Evolutionary conservation across 2,329 filamentous ascomycete genomes (phyloP).

Genomic region (Endocalyx cinctus): DNA sequence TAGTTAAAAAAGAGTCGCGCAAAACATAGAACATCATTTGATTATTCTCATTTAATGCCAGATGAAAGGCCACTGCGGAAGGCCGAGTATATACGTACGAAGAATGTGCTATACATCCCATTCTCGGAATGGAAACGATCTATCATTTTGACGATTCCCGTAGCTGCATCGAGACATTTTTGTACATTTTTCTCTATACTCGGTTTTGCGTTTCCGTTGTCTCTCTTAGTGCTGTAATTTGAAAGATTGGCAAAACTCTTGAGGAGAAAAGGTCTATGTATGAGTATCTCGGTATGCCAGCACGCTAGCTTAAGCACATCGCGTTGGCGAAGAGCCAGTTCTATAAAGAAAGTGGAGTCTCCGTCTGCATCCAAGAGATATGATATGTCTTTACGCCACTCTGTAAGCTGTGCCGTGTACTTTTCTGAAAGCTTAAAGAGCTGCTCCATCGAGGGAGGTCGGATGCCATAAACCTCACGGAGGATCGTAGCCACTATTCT

Average conservation of each 20-base stretch:
- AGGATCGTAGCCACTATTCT: constrained; percentile 32
- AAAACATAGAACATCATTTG: no score
- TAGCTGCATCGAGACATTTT: constrained; percentile 21
- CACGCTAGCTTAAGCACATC: constrained; percentile 38
- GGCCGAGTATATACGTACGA: constrained; percentile 23
- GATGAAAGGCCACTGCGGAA: constrained; percentile 21
- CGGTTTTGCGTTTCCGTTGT: constrained; percentile 2
- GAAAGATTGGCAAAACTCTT: constrained; percentile 28
- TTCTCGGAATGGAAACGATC: no score
- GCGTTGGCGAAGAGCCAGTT: constrained; percentile 36
- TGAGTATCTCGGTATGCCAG: constrained; percentile 38
- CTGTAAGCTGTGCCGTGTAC: no score
- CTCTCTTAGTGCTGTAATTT: constrained; percentile 3
- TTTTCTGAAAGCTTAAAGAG: no score
- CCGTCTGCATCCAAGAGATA: constrained; percentile 34
- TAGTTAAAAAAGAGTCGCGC: not conserved
- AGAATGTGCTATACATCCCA: constrained; percentile 17
- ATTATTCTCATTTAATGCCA: not conserved
- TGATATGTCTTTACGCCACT: constrained; percentile 31
- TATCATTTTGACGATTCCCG: constrained; percentile 20
- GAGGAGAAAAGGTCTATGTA: constrained; percentile 32
- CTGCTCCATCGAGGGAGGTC: constrained; percentile 24
- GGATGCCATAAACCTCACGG: constrained; percentile 30
- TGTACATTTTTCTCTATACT: constrained; percentile 15
- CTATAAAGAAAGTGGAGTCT: no score